Evolutionary conservation across 2,329 filamentous ascomycete genomes (phyloP).

Genomic region (Periconia sp.): DNA sequence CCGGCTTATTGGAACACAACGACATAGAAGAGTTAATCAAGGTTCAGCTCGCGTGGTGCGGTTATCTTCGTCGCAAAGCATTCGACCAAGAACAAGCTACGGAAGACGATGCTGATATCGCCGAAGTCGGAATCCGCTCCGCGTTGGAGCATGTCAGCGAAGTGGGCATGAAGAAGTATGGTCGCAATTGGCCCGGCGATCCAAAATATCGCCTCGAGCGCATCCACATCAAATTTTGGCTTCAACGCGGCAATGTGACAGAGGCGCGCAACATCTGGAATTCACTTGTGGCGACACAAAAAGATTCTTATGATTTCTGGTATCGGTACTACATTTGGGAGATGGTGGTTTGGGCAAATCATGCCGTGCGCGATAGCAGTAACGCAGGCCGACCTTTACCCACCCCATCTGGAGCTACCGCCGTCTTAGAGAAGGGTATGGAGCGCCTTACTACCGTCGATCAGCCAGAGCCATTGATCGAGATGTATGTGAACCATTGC

Average conservation of each 20-base stretch:
- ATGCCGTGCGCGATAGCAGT: conserved; percentile 54
- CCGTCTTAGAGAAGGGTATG: conserved; percentile 72
- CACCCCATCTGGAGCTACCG: conserved; percentile 72
- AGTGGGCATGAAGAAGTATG: conserved; percentile 76
- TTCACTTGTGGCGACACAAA: conserved; percentile 67
- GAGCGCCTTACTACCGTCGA: conserved; percentile 63
- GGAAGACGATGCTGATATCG: conserved; percentile 79
- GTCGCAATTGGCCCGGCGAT: conserved; percentile 78
- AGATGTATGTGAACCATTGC: conserved; percentile 76
- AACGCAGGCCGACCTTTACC: conserved; percentile 53
- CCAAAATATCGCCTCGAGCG: conserved; percentile 85
- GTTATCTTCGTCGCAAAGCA: conserved; percentile 83
- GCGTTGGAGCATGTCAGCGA: conserved; percentile 82
- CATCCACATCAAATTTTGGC: conserved; percentile 89
- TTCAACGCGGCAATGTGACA: conserved; percentile 75
- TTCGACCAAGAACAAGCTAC: conserved; percentile 68
- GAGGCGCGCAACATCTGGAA: conserved; percentile 79
- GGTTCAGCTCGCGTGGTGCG: conserved; percentile 93
- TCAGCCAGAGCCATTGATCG: conserved; percentile 74
- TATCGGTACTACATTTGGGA: conserved; percentile 90
- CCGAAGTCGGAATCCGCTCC: conserved; percentile 83
- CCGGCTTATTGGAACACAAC: conserved; percentile 78
- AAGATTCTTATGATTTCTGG: conserved; percentile 91
- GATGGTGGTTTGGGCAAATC: conserved; percentile 68
- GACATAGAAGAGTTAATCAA: conserved; percentile 87